Conservation (phyloP, 805 yeast species). For the Saccharomycopsis sp. region DNA sequence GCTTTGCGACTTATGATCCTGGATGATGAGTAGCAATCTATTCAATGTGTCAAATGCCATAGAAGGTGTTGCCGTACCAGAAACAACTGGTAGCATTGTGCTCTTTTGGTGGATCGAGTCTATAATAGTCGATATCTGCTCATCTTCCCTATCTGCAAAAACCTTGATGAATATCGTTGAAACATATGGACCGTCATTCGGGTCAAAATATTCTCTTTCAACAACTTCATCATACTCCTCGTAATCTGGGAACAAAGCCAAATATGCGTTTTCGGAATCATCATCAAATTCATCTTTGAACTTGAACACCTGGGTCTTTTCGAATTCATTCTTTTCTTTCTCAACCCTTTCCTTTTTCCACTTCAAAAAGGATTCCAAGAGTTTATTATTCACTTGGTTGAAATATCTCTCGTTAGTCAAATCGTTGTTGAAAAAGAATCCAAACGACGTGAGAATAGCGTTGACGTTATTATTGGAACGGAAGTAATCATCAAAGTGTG, state of each 20-base stretch:
- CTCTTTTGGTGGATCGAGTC: constrained; percentile 1
- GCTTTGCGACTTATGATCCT: constrained; percentile 8
- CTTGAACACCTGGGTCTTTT: constrained; percentile 12
- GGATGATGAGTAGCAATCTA: too few relatives aligned
- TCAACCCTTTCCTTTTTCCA: constrained; percentile 14
- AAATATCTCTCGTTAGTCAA: not conserved
- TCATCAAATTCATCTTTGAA: constrained; percentile 21
- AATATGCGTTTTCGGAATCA: constrained; percentile 17
- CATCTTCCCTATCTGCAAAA: not conserved
- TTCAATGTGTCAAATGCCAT: not conserved
- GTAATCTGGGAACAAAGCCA: constrained; percentile 17
- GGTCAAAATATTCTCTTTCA: not conserved
- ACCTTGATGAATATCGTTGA: constrained; percentile 8
- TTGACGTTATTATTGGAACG: constrained; percentile 5
- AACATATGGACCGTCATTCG: constrained; percentile 7
- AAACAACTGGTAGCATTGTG: not conserved
- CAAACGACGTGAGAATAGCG: constrained; percentile 9
- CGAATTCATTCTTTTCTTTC: constrained; percentile 11
- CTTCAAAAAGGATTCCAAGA: constrained; percentile 8
- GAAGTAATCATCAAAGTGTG: constrained; percentile 4
- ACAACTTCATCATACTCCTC: constrained; percentile 11
- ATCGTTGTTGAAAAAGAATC: constrained; percentile 1
- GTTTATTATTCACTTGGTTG: not conserved
- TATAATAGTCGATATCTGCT: constrained; percentile 3
- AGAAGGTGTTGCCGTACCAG: constrained; percentile 8